Conservation (phyloP, 2,329 filamentous ascomycete genomes). For the Fusarium sterilihyphosum region DNA sequence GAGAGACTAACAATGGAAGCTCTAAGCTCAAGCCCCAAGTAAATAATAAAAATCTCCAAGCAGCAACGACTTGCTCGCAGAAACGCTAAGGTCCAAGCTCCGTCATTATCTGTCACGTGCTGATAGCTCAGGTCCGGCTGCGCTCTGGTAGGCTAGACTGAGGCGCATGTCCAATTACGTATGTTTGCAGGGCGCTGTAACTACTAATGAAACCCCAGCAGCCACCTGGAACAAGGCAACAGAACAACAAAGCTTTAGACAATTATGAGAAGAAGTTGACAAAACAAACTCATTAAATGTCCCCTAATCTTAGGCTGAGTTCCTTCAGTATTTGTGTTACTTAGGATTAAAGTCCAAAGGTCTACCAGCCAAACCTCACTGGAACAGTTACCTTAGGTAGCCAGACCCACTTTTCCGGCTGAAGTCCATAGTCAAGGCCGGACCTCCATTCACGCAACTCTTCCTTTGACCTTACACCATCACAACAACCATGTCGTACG, state of each 20-base stretch:
- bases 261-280: not conserved
- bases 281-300: not conserved
- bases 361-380: no score
- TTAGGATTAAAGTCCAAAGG: not conserved
- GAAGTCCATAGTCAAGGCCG: not conserved
- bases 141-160: constrained; percentile 28
- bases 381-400: not conserved
- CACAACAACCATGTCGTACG: constrained; percentile 79
- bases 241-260: not conserved
- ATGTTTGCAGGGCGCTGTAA: constrained; percentile 34
- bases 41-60: constrained; percentile 51
- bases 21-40: constrained; percentile 37
- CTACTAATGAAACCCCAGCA: constrained; percentile 25
- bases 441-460: not conserved
- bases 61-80: constrained; percentile 40
- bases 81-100: constrained; percentile 35
- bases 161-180: constrained; percentile 42
- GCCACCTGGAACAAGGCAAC: constrained; percentile 39
- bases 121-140: constrained; percentile 37
- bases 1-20: constrained; percentile 12
- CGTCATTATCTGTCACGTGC: constrained; percentile 44
- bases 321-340: not conserved
- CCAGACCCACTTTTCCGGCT: not conserved
- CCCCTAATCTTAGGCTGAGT: not conserved
- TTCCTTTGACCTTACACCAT: not conserved